Evolutionary conservation across 1,139 yeast genomes (phyloP).

Genomic region (Debaryomycetaceae sp.): DNA sequence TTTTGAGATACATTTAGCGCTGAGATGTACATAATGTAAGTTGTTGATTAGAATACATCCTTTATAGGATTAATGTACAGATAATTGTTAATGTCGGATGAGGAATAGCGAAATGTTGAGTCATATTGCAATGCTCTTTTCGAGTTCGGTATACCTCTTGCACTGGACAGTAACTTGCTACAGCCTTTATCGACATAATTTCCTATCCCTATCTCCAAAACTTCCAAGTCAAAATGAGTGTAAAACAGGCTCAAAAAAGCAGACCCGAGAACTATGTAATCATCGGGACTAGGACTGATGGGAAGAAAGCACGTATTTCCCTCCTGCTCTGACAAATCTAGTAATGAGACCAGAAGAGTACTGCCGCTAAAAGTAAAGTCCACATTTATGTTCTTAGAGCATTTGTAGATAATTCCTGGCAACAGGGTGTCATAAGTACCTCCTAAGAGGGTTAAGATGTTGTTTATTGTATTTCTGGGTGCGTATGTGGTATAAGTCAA

Average conservation of each 20-base stretch:
- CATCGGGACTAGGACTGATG: conserved; percentile 2
- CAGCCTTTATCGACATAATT: not conserved
- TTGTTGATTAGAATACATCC: too few species aligned
- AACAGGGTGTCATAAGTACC: conserved; percentile 2
- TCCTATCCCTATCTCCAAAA: conserved; percentile 5
- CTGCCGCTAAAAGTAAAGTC: conserved; percentile 3
- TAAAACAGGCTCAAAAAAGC: conserved; percentile 4
- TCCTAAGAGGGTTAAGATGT: conserved; percentile 3
- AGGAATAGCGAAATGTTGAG: not conserved
- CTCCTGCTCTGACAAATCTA: conserved; percentile 1
- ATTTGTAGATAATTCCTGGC: conserved; percentile 3
- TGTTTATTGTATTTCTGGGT: conserved; percentile 3
- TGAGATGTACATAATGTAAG: too few species aligned
- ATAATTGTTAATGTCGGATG: not conserved
- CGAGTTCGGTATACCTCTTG: not conserved
- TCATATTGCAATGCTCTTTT: not conserved
- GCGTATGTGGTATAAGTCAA: conserved; percentile 4
- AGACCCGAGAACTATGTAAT: conserved; percentile 5
- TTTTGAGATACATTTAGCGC: too few species aligned
- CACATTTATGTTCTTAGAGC: conserved; percentile 1
- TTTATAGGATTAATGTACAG: not conserved
- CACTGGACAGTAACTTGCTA: not conserved
- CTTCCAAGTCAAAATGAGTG: conserved; percentile 6
- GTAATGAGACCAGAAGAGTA: not conserved
- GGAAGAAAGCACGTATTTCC: conserved; percentile 4